Evolutionary conservation across 495 filamentous ascomycete species (phyloP).

Genomic region (Penicillium lividum): DNA sequence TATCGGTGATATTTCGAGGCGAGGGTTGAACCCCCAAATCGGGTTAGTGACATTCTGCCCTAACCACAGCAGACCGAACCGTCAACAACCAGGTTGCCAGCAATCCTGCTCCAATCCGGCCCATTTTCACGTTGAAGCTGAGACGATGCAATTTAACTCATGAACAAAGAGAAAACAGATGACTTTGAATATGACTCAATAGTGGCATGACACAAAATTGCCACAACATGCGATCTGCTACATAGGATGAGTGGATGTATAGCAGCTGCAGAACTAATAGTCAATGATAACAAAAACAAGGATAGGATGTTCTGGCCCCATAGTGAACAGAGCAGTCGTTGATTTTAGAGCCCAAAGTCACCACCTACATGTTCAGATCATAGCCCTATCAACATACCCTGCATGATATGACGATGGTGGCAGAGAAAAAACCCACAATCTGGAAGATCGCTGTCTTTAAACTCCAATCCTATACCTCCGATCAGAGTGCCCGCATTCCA

Average conservation of each 20-base stretch:
- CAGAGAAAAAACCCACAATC: neutral
- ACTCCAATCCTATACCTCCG: neutral
- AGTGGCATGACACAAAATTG: neutral
- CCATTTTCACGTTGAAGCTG: too few species aligned
- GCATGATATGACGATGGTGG: neutral
- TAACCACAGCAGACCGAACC: neutral
- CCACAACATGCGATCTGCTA: neutral
- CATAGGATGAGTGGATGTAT: neutral
- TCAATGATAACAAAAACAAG: neutral
- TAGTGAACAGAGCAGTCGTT: neutral
- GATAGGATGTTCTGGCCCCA: too few species aligned
- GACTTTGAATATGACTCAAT: too few species aligned
- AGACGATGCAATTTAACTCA: too few species aligned
- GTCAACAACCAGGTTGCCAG: neutral
- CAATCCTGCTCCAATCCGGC: neutral
- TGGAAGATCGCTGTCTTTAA: neutral
- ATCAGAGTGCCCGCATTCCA: slow-evolving; percentile 5
- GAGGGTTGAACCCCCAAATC: neutral
- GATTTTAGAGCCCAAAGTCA: neutral
- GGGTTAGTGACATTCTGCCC: neutral
- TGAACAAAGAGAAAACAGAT: too few species aligned
- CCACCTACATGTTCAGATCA: neutral
- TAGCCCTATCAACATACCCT: neutral
- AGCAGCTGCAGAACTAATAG: neutral
- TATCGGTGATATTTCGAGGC: neutral